Conservation (phyloP, 192 early-diverging fungal genomes). For the Chytriomyces sp. region DNA sequence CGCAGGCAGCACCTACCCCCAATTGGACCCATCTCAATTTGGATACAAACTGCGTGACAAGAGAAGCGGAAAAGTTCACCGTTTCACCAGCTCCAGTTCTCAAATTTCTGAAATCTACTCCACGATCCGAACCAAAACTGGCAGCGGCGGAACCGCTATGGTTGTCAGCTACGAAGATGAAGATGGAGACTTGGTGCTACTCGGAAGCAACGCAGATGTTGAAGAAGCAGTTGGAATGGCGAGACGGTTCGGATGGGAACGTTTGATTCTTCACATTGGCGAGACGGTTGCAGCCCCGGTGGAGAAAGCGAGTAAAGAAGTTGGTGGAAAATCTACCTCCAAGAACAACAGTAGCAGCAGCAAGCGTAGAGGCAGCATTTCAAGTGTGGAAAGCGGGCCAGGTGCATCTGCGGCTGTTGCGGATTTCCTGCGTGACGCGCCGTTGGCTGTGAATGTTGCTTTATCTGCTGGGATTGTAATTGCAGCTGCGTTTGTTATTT, state of each 20-base stretch:
- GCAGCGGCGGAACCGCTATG: not conserved
- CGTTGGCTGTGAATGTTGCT: slow-evolving; percentile 60
- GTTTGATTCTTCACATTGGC: slow-evolving; percentile 69
- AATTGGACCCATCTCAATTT: slow-evolving; percentile 27
- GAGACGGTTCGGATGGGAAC: slow-evolving; percentile 72
- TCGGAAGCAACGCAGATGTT: slow-evolving; percentile 79
- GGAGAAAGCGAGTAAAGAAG: not conserved
- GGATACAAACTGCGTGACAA: slow-evolving; percentile 47
- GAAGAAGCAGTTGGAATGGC: slow-evolving; percentile 84
- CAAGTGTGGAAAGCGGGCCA: too few species aligned
- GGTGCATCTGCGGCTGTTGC: not conserved
- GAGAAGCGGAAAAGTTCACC: slow-evolving; percentile 36
- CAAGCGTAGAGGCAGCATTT: not conserved
- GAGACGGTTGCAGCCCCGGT: not conserved
- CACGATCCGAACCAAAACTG: slow-evolving; percentile 26
- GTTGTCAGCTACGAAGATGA: slow-evolving; percentile 79
- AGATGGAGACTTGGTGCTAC: slow-evolving; percentile 83
- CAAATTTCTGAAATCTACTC: slow-evolving; percentile 22
- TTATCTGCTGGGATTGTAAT: slow-evolving; percentile 55
- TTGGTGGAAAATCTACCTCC: not conserved
- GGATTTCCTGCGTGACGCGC: slow-evolving; percentile 52
- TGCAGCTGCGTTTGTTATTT: slow-evolving; percentile 46
- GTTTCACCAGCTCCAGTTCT: slow-evolving; percentile 41
- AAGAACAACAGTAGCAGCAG: not conserved
- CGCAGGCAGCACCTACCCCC: not conserved